phyloP scores from a whole-genome alignment of 768 basidiomycete species.

The Harrya chromipes region DNA sequence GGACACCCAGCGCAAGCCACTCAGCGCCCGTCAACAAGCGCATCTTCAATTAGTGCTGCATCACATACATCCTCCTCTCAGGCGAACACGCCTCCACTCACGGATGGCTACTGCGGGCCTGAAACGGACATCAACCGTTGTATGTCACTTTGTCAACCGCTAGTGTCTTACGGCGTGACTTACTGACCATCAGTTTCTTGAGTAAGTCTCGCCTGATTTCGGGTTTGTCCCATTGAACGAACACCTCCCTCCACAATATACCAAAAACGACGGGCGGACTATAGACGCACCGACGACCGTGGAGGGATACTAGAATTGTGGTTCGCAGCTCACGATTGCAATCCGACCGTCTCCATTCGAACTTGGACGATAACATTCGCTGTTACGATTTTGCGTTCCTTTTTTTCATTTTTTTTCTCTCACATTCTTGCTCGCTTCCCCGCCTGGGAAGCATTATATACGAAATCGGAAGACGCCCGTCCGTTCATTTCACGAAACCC shows the following conservation, averaged over 20 bases:
- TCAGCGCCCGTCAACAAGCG: slow-evolving; percentile 66
- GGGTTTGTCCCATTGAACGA: slow-evolving; percentile 82
- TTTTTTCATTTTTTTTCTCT: slow-evolving; percentile 17
- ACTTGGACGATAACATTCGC: slow-evolving; percentile 30
- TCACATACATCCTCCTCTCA: slow-evolving; percentile 76
- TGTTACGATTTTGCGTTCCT: slow-evolving; percentile 34
- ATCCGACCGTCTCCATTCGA: slow-evolving; percentile 32
- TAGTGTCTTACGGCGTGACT: slow-evolving; percentile 38
- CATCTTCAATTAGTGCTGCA: slow-evolving; percentile 73
- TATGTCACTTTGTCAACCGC: slow-evolving; percentile 46
- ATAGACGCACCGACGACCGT: slow-evolving; percentile 30
- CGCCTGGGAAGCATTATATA: slow-evolving; percentile 25
- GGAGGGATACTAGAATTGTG: slow-evolving; percentile 31
- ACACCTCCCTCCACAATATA: slow-evolving; percentile 63
- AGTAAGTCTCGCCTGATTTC: slow-evolving; percentile 76
- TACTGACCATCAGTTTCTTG: slow-evolving; percentile 46
- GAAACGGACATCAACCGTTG: slow-evolving; percentile 82
- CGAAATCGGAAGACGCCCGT: slow-evolving; percentile 35
- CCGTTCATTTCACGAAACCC: slow-evolving; percentile 34
- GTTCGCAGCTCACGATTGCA: slow-evolving; percentile 25
- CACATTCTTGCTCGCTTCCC: slow-evolving; percentile 31
- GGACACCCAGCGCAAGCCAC: slow-evolving; percentile 29
- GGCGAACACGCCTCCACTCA: slow-evolving; percentile 76
- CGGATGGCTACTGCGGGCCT: slow-evolving; percentile 55
- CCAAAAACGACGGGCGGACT: slow-evolving; percentile 53